A percentile compares a stretch with the other conserved stretches of the same genome.
Evolutionary conservation across 2,329 filamentous ascomycete genomes (phyloP).

Genomic region (Beauveria medogensis): DNA sequence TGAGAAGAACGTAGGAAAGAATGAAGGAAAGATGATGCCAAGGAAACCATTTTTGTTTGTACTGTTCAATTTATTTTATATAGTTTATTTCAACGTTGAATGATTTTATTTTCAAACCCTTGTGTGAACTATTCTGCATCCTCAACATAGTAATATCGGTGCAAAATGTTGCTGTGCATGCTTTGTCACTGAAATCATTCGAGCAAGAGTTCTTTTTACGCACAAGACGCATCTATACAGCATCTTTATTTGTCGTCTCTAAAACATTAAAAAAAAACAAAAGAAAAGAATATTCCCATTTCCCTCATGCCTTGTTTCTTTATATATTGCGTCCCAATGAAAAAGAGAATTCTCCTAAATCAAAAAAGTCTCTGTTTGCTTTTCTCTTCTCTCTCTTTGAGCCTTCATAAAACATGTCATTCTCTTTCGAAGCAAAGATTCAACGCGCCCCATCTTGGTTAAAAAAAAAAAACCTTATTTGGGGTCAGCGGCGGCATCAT

Average conservation of each 20-base stretch:
- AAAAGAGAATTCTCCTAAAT: slow-evolving; percentile 4
- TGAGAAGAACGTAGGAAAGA: too few relatives aligned
- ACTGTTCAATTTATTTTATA: too few relatives aligned
- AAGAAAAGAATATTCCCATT: slow-evolving; percentile 5
- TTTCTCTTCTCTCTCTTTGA: slow-evolving; percentile 9
- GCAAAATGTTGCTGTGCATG: neutral
- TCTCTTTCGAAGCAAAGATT: neutral
- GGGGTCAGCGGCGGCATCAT: slow-evolving; percentile 32
- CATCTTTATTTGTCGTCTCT: slow-evolving; percentile 11
- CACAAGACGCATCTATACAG: slow-evolving; percentile 5
- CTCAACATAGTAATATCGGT: neutral
- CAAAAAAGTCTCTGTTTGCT: slow-evolving; percentile 10
- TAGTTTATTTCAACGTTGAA: too few relatives aligned
- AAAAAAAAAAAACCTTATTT: slow-evolving; percentile 22
- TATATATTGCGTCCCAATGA: slow-evolving; percentile 7
- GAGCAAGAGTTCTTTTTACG: neutral
- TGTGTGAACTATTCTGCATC: too few relatives aligned
- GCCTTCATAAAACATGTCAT: slow-evolving; percentile 17
- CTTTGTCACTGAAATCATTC: neutral
- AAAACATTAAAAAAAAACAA: slow-evolving; percentile 10
- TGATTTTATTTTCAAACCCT: too few relatives aligned
- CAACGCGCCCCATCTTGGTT: neutral
- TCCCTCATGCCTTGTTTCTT: slow-evolving; percentile 10
- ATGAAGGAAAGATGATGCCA: too few relatives aligned
- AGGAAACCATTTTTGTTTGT: too few relatives aligned